Conservation (phyloP, 2,329 filamentous ascomycete genomes). For the Colletotrichum lentis region DNA sequence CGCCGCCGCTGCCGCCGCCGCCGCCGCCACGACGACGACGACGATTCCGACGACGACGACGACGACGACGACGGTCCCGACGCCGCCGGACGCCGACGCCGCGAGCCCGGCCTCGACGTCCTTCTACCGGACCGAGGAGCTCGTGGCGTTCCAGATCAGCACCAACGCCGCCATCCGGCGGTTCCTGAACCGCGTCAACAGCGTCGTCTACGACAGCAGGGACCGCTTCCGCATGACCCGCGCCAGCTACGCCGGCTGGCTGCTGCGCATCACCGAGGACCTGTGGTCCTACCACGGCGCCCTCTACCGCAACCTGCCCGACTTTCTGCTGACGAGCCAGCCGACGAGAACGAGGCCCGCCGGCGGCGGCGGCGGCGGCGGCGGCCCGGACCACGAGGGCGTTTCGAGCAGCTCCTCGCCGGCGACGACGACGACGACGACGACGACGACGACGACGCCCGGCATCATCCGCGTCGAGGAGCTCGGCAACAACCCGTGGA, state of each 20-base stretch:
- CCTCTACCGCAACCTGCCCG: conserved; percentile 43
- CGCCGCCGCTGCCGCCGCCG: no score
- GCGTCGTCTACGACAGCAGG: conserved; percentile 44
- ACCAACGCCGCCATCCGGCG: conserved; percentile 46
- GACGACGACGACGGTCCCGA: background rate
- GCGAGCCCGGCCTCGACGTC: conserved; percentile 8
- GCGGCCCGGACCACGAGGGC: background rate
- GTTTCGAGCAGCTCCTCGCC: conserved; percentile 2
- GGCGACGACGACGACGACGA: no score
- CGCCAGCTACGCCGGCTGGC: conserved; percentile 42
- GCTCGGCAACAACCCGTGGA: conserved; percentile 46
- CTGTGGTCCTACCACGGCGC: conserved; percentile 43
- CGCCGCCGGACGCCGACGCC: background rate
- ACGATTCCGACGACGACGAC: no score
- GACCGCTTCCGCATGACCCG: conserved; percentile 41
- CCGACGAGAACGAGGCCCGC: background rate
- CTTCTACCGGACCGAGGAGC: conserved; percentile 39
- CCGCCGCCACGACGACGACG: no score
- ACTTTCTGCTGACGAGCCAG: conserved; percentile 40
- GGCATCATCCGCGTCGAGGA: conserved; percentile 33
- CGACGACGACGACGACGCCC: conserved; percentile 10
- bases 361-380: no score
- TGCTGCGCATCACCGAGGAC: conserved; percentile 42
- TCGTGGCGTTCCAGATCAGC: conserved; percentile 45
- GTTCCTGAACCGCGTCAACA: conserved; percentile 45